These are phyloP conservation scores for Astragalus glycyphyllos DNA, from an alignment of 306 rosid genomes.

Conservation along the genomic window DNA sequence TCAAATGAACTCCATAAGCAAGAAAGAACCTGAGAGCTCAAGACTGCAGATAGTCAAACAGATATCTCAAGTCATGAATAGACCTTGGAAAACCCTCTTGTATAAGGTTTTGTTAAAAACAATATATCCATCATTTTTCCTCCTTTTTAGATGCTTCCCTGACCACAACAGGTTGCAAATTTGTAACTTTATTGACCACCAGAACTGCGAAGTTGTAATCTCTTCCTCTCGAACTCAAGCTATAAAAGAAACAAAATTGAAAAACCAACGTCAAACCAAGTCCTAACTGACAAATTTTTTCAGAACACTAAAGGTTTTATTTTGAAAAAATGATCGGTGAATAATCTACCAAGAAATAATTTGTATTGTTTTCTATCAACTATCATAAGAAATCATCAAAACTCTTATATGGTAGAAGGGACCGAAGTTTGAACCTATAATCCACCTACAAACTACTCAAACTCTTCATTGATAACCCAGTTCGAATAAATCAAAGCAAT, in stretches of 20 bases:
- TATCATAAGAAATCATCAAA: constrained; percentile 7
- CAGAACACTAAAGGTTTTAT: constrained; percentile 9
- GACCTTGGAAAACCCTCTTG: constrained; percentile 50
- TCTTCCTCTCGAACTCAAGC: constrained; percentile 89
- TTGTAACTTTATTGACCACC: constrained; percentile 59
- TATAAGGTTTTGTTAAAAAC: constrained; percentile 44
- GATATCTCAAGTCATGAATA: constrained; percentile 50
- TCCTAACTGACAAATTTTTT: not conserved
- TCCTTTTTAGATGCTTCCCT: constrained; percentile 37
- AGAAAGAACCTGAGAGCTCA: constrained; percentile 51
- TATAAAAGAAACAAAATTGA: constrained; percentile 35
- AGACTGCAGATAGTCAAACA: constrained; percentile 44
- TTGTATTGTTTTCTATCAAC: not conserved
- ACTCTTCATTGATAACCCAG: not conserved
- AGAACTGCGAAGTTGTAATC: constrained; percentile 71
- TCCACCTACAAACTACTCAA: constrained; percentile 18
- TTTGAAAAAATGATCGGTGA: not conserved
- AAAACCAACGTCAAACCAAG: constrained; percentile 31
- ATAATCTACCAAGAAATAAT: not conserved
- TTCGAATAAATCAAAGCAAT: not conserved
- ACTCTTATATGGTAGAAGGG: not conserved
- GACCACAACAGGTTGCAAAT: constrained; percentile 41
- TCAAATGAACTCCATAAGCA: constrained; percentile 49
- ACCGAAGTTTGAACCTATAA: not conserved
- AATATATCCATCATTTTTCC: constrained; percentile 49